phyloP scores from a whole-genome alignment of 2,329 filamentous ascomycete species.

The Gliomastix tumulicola region DNA sequence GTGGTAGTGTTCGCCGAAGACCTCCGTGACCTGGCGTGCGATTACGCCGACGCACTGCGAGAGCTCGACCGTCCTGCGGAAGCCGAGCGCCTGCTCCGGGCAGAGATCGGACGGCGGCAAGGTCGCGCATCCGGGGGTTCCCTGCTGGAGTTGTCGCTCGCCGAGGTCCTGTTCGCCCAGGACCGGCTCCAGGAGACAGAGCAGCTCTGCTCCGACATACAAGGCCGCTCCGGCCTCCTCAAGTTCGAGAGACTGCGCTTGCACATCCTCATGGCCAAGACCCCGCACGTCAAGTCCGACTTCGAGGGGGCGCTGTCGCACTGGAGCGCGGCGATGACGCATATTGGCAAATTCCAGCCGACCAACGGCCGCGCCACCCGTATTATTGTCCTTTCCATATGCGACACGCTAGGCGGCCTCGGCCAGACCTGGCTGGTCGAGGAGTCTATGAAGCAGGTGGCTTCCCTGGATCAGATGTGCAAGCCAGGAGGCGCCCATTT shows the following conservation, averaged over 20 bases:
- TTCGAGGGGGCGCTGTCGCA: background rate
- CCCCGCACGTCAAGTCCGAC: background rate
- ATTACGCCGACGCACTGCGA: background rate
- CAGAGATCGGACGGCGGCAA: background rate
- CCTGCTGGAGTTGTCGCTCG: background rate
- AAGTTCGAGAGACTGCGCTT: background rate
- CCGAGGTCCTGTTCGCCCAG: background rate
- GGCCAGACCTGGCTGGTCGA: background rate
- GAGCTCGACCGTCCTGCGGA: background rate
- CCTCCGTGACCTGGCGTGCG: too few species aligned
- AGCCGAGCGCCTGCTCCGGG: background rate
- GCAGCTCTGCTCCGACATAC: background rate
- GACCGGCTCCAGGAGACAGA: background rate
- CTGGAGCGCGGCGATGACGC: background rate
- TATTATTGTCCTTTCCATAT: background rate
- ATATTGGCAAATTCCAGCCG: background rate
- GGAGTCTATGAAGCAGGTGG: background rate
- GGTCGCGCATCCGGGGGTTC: background rate
- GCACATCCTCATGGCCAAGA: background rate
- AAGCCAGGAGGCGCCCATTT: background rate
- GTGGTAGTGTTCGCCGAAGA: too few species aligned
- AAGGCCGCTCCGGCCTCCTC: background rate
- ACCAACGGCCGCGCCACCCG: background rate
- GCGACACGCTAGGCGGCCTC: background rate
- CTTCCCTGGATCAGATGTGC: background rate